phyloP scores from a whole-genome alignment of 2,329 filamentous ascomycete species.

The Fusarium praegraminearum region DNA sequence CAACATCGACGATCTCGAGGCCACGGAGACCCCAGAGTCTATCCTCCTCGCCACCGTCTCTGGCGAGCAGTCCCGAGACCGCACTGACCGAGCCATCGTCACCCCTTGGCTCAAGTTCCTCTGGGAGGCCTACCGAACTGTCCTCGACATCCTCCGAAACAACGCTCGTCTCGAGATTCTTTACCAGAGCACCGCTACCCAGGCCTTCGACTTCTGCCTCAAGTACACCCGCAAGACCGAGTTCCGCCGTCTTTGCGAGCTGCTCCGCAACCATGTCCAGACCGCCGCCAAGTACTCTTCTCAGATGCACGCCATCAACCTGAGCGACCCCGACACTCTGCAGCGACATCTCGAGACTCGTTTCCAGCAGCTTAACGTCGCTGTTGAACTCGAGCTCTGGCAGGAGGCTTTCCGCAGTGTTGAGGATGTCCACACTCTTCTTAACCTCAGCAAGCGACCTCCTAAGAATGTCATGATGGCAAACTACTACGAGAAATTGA shows the following conservation, averaged over 20 bases:
- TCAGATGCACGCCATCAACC: slow-evolving; percentile 99
- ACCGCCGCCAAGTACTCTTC: slow-evolving; percentile 99
- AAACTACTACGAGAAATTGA: slow-evolving; percentile 99
- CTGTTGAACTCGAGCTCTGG: slow-evolving; percentile 97
- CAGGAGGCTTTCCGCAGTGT: slow-evolving; percentile 99
- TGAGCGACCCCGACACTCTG: slow-evolving; percentile 96
- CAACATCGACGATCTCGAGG: slow-evolving; percentile 94
- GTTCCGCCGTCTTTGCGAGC: slow-evolving; percentile 97
- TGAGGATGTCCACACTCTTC: slow-evolving; percentile 97
- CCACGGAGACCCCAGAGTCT: slow-evolving; percentile 96
- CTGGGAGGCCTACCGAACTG: slow-evolving; percentile 99
- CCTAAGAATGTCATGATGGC: slow-evolving; percentile 99
- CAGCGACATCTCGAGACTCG: slow-evolving; percentile 98
- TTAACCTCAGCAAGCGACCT: slow-evolving; percentile 97
- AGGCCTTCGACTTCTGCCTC: slow-evolving; percentile 98
- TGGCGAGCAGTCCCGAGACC: slow-evolving; percentile 95
- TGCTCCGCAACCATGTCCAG: slow-evolving; percentile 97
- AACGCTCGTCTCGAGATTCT: slow-evolving; percentile 97
- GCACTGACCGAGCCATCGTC: slow-evolving; percentile 97
- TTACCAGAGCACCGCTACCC: slow-evolving; percentile 97
- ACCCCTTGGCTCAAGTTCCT: slow-evolving; percentile 99
- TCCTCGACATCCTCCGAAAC: slow-evolving; percentile 98
- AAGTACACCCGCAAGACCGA: slow-evolving; percentile 99
- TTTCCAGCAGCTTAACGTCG: slow-evolving; percentile 98
- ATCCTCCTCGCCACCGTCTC: slow-evolving; percentile 98